Evolutionary conservation across 164 flowering plant species (phyloP).

Genomic region (Vitis vinifera): DNA sequence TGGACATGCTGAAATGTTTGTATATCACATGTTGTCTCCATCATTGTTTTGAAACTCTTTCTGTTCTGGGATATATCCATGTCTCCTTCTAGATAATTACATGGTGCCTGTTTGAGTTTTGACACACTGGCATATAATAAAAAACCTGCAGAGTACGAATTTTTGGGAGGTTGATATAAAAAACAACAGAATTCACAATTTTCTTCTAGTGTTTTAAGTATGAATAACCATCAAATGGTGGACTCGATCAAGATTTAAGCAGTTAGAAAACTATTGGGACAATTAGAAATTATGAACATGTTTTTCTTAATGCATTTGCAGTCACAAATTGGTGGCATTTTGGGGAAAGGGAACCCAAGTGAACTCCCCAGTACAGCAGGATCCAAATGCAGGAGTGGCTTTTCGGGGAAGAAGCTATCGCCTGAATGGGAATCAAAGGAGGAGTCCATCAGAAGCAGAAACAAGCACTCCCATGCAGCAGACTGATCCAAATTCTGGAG

Average conservation of each 20-base stretch:
- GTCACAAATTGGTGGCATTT: slow-evolving; percentile 49
- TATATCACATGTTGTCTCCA: too few relatives aligned
- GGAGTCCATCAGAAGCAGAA: slow-evolving; percentile 1
- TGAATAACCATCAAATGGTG: neutral
- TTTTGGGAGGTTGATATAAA: neutral
- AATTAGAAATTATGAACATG: too few relatives aligned
- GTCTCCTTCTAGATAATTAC: too few relatives aligned
- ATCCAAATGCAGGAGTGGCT: slow-evolving; percentile 30
- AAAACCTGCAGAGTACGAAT: too few relatives aligned
- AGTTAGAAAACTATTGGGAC: too few relatives aligned
- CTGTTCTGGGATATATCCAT: too few relatives aligned
- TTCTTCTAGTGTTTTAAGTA: neutral
- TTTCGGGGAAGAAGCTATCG: slow-evolving; percentile 30
- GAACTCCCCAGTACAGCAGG: slow-evolving; percentile 35
- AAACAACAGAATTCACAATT: too few relatives aligned
- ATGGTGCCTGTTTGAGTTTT: too few relatives aligned
- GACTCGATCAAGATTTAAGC: too few relatives aligned
- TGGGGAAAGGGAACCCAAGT: slow-evolving; percentile 55
- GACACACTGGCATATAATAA: too few relatives aligned
- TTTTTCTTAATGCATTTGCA: slow-evolving; percentile 10
- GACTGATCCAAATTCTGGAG: slow-evolving; percentile 29
- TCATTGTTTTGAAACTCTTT: too few relatives aligned
- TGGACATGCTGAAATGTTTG: too few relatives aligned
- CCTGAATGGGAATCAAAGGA: slow-evolving; percentile 11
- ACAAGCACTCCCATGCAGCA: slow-evolving; percentile 6